Evolutionary conservation across 352 stramenopile genomes (phyloP), one percentile per base, ranked within the genome.

Genomic region (Phytopythium helicoides): DNA sequence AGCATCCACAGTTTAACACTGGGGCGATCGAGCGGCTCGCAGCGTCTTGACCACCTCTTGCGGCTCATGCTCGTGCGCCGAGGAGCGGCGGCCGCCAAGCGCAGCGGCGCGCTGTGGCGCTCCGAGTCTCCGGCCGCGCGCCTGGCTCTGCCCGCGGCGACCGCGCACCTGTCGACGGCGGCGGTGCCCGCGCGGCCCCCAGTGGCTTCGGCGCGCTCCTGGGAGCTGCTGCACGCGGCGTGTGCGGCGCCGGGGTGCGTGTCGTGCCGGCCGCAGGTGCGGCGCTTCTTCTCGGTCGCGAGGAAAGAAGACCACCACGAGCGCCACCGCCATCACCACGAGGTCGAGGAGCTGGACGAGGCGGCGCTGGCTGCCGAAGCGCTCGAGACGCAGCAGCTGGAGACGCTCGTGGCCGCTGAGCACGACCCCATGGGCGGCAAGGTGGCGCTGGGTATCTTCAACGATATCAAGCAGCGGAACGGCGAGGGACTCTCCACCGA

Each of bases 381-480:
- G 45, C 74, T 52, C 1, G 45, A 73, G 25, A 37, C 37, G 6
- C 28, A 40, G 16, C 51, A 63, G 31, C 34, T 70, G 14, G 60
- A 69, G 21, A n/a, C 59, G 21, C 52, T 66, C 39, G 37, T 70
- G 50, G 60, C 68, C 34, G 68, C 49, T 16, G 58, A 67, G 18
- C 60, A 75, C 39, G 72, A 73, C 8, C 60, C 67, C 26, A 68
- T 49, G 10, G 60, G 69, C 39, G 81, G 64, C 61, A 44, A 60
- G 2, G 57, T 66, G 2, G 80, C 77, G 14, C 33, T 85, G 31
- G 73, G 82, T 18, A 83, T 89, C 35, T 72, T 86, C 22, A 16
- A 73, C 2, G 66, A 78, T 56, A 81, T 91, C 25, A 53, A 76
- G 36, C 42, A 34, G 0, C 36, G 52, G 1, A 42, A 66, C 25